Evolutionary conservation across 768 basidiomycete species (phyloP).

Genomic region (Tylopilus cervinicoccineus): DNA sequence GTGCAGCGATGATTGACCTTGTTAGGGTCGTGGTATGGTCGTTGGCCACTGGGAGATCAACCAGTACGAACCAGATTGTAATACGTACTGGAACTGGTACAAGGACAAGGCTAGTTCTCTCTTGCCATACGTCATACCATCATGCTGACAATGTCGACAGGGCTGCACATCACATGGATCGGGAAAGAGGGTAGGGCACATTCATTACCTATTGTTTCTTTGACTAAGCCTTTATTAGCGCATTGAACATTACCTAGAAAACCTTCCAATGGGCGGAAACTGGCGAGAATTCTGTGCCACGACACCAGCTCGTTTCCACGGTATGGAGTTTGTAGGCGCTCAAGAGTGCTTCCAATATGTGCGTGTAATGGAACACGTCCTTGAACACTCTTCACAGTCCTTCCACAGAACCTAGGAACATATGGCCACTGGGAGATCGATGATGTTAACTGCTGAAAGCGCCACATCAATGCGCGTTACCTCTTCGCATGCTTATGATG

Average conservation of each 20-base stretch:
- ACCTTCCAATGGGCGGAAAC: constrained; percentile 24
- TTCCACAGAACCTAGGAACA: constrained; percentile 11
- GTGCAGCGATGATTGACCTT: not conserved
- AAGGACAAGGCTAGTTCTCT: constrained; percentile 25
- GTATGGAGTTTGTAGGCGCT: constrained; percentile 24
- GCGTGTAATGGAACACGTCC: not conserved
- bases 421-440: constrained; percentile 26
- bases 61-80: constrained; percentile 26
- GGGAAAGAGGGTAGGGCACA: constrained; percentile 19
- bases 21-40: constrained; percentile 13
- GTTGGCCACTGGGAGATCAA: constrained; percentile 27
- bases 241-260: constrained; percentile 28
- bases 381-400: not conserved
- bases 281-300: constrained; percentile 34
- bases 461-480: no score
- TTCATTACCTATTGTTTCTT: not conserved
- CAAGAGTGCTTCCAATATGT: constrained; percentile 19
- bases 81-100: constrained; percentile 23
- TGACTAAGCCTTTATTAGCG: constrained; percentile 17
- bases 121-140: not conserved
- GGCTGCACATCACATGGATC: constrained; percentile 24
- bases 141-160: constrained; percentile 7
- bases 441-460: no score
- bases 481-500: no score
- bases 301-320: constrained; percentile 26